phyloP scores from a whole-genome alignment of 2,329 filamentous ascomycete genomes.

The Colletotrichum tamarilloi region DNA sequence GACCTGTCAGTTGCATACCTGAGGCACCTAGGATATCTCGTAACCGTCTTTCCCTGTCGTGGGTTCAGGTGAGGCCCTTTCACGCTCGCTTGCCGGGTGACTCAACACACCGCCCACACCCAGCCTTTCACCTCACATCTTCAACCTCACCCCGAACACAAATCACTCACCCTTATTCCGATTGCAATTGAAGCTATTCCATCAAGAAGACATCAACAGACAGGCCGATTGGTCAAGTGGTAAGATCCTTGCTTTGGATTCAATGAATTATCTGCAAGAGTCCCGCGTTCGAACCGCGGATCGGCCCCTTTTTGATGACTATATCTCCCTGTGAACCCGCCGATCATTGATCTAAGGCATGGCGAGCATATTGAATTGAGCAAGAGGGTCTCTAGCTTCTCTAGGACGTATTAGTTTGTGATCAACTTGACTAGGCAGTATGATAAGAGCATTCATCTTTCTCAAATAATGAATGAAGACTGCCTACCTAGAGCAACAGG shows the following conservation, averaged over 20 bases:
- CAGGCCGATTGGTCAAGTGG: conserved; percentile 23
- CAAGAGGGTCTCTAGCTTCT: too few species aligned
- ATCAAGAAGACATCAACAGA: not conserved
- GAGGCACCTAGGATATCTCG: too few species aligned
- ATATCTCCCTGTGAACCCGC: too few species aligned
- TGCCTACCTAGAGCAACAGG: too few species aligned
- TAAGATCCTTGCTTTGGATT: conserved; percentile 31
- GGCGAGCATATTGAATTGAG: not conserved
- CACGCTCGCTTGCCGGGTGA: conserved; percentile 1
- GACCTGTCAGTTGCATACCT: too few species aligned
- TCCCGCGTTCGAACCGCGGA: conserved; percentile 17
- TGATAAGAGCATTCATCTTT: too few species aligned
- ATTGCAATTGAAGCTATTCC: not conserved
- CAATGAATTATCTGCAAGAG: conserved; percentile 14
- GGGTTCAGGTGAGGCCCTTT: not conserved
- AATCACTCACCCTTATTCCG: not conserved
- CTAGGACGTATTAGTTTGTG: too few species aligned
- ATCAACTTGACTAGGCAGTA: too few species aligned
- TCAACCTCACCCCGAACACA: not conserved
- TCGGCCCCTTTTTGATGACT: not conserved
- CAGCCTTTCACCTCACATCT: not conserved
- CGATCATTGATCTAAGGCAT: not conserved
- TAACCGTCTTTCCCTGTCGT: not conserved
- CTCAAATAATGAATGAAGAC: too few species aligned
- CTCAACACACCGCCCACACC: not conserved